phyloP scores from a whole-genome alignment of 495 filamentous ascomycete species.

The Chaetomidium leptoderma region DNA sequence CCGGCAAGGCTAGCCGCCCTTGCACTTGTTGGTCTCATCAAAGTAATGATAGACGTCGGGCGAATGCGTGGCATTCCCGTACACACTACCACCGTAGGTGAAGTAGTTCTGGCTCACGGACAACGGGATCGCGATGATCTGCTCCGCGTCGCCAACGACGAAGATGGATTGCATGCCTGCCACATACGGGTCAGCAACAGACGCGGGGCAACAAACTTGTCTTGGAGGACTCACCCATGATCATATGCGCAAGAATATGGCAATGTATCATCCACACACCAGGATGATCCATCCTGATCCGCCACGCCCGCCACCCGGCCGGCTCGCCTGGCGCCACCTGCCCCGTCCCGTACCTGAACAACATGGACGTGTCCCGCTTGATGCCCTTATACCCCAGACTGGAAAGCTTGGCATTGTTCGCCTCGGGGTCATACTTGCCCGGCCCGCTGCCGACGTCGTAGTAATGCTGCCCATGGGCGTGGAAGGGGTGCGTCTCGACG shows the following conservation, averaged over 20 bases:
- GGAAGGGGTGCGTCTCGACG: constrained; percentile 58
- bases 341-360: constrained; percentile 44
- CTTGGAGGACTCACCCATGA: constrained; percentile 23
- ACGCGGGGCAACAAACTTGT: background rate
- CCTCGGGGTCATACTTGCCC: constrained; percentile 50
- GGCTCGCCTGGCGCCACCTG: constrained; percentile 35
- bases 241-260: constrained; percentile 45
- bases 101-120: constrained; percentile 43
- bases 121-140: constrained; percentile 35
- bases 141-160: constrained; percentile 45
- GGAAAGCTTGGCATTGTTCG: constrained; percentile 48
- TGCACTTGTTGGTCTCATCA: background rate
- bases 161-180: constrained; percentile 50
- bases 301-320: constrained; percentile 57
- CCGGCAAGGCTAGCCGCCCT: too few relatives aligned
- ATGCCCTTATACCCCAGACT: constrained; percentile 38
- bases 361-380: constrained; percentile 52
- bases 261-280: constrained; percentile 65
- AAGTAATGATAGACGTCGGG: constrained; percentile 32
- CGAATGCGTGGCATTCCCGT: constrained; percentile 44
- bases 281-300: constrained; percentile 46
- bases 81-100: constrained; percentile 47
- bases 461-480: constrained; percentile 55
- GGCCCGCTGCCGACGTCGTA: constrained; percentile 57
- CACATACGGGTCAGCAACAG: constrained; percentile 10